Evolutionary conservation across 2,329 filamentous ascomycete species (phyloP), one percentile per base, ranked within the genome.

Genomic region (Incumbomyces delicatus): DNA sequence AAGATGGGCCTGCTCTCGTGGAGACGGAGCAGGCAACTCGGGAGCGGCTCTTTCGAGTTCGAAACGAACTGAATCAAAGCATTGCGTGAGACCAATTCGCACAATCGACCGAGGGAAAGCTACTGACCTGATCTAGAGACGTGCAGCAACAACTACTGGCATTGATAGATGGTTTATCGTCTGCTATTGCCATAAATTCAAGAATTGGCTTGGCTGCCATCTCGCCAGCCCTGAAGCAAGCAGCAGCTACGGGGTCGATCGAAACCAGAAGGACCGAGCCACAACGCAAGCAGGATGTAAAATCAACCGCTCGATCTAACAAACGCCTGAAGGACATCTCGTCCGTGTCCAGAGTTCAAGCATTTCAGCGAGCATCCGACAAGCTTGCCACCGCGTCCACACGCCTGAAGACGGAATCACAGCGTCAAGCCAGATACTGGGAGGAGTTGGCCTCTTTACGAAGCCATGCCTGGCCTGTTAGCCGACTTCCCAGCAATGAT

Each of bases 341-440:
- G 13, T 70, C 70, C 20, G 89, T 88, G 30, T 90, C 87, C 77
- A 83, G 86, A 44, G 71, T 92, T 52, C 79, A 89, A 58, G 83
- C 82, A 38, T 78, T 95, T 54, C 81, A 85, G 57, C 76, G 78
- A 30, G 81, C 85, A 2, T 81, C 87, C 1, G 82, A 86, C 56
- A 81, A 81, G 31, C 76, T 95, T 17, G 68, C 87, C 12, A 75
- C 79, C 8, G 83, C 88, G 3, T 83, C 85, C 0, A 73, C 75
- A 20, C 76, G 86, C 34, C 67, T 98, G 11, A 78, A 87, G 56
- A 77, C 76, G 10, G 89, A 95, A 62, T 83, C 94, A 30, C 74
- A 77, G 8, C 78, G 80, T 27, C 92, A 98, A 68, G 82, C 81
- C 1, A 82, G 76, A 57, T 98, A 94, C 64, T 98, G 92, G 92